phyloP scores from a whole-genome alignment of 2,329 filamentous ascomycete genomes.

The Cladosporium sp. region DNA sequence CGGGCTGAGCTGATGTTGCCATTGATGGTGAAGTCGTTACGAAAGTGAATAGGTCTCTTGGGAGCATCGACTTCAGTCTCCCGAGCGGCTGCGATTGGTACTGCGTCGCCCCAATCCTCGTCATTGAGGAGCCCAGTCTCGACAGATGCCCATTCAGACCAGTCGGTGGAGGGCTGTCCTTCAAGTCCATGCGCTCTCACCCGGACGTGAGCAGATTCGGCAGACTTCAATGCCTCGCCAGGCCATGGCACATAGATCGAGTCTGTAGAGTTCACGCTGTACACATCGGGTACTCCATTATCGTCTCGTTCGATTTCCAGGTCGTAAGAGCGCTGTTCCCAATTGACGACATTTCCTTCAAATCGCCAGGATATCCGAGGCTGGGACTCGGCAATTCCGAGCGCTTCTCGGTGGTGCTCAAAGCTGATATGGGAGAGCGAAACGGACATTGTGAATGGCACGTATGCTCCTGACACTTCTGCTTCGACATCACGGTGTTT shows the following conservation, averaged over 20 bases:
- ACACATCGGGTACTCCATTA: not conserved
- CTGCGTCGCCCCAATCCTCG: constrained; percentile 7
- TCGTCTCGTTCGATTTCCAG: constrained; percentile 4
- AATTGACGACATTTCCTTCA: constrained; percentile 11
- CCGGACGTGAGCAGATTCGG: constrained; percentile 9
- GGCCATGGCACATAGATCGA: constrained; percentile 16
- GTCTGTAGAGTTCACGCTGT: constrained; percentile 8
- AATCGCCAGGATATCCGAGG: constrained; percentile 14
- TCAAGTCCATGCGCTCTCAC: constrained; percentile 8
- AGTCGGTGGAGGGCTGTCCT: constrained; percentile 13
- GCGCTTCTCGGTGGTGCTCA: constrained; percentile 10
- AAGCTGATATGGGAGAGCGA: constrained; percentile 10
- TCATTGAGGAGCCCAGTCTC: constrained; percentile 10
- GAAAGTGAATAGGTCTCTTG: constrained; percentile 1
- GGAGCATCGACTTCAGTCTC: constrained; percentile 7
- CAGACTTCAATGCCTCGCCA: not conserved
- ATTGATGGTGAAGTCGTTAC: not conserved
- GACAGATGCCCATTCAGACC: constrained; percentile 7
- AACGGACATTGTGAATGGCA: constrained; percentile 1
- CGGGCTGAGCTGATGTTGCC: constrained; percentile 8
- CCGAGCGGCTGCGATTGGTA: constrained; percentile 10
- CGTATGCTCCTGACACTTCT: not conserved
- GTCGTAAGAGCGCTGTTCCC: constrained; percentile 13
- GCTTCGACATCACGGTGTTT: not conserved
- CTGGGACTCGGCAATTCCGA: constrained; percentile 7